Evolutionary conservation across 2,329 filamentous ascomycete species (phyloP).

Genomic region (Alternaria conjuncta): DNA sequence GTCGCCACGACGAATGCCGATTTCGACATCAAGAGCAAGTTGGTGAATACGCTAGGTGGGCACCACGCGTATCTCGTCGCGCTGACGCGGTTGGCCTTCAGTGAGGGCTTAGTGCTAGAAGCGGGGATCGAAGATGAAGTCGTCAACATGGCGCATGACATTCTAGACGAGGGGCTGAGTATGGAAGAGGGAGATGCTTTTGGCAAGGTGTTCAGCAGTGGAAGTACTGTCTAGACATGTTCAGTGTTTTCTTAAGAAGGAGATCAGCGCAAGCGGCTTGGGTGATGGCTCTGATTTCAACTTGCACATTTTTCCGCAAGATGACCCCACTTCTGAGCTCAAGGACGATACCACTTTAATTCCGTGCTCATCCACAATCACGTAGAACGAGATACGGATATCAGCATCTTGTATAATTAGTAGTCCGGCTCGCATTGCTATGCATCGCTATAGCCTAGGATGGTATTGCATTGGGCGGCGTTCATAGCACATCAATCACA

Average conservation of each 20-base stretch:
- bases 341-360: slow-evolving; percentile 98
- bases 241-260: slow-evolving; percentile 95
- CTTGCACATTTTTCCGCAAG: slow-evolving; percentile 90
- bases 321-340: slow-evolving; percentile 86
- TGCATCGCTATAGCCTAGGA: background rate
- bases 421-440: background rate
- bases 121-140: slow-evolving; percentile 77
- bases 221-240: slow-evolving; percentile 7
- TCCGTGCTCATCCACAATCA: slow-evolving; percentile 91
- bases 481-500: background rate
- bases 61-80: slow-evolving; percentile 83
- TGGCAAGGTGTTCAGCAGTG: slow-evolving; percentile 50
- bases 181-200: slow-evolving; percentile 76
- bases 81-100: slow-evolving; percentile 84
- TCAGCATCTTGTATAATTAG: background rate
- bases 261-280: slow-evolving; percentile 91
- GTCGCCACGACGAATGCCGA: slow-evolving; percentile 67
- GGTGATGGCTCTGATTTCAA: slow-evolving; percentile 98
- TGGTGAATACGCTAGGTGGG: slow-evolving; percentile 72
- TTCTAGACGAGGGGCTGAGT: slow-evolving; percentile 81
- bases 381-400: slow-evolving; percentile 46
- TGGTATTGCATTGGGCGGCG: background rate
- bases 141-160: slow-evolving; percentile 78
- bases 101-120: slow-evolving; percentile 79
- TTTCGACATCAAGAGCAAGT: slow-evolving; percentile 73